Evolutionary conservation across 805 yeast species (phyloP), one percentile per base, ranked within the genome.

Genomic region (Ascoidea asiatica): DNA sequence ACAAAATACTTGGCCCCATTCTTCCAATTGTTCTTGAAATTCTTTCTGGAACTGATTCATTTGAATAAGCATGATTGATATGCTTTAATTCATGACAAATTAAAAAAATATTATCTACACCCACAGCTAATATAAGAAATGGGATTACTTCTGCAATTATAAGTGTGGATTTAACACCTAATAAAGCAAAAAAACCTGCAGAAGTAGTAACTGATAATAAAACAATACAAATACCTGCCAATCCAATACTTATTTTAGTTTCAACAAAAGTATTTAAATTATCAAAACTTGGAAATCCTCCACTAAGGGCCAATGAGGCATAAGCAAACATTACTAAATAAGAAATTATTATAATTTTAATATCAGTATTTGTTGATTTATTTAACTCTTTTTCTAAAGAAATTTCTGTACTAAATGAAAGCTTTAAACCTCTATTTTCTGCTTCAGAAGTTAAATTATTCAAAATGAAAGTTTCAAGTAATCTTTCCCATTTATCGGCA

Each of bases 81-180:
- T 69, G 62, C 39, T 78, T 74, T 41, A 85, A 66, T 55, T 88
- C 95, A 57, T 89, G 89, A 1, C 87, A 81, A 19, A 90, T 75
- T 51, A 90, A 65, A 56, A 89, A 92, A 21, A 90, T 84, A 58
- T 90, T 90, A 62, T 90, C 98, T 21, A 90, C 87, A n/a, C 98
- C 98, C 45, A 90, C 80, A 0, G 98, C 98, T 46, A 90, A 67
- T 13, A 90, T 83, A 54, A 90, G 66, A 56, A 90, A 90, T 7
- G 97, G 97, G 33, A 90, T 90, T 5, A 90, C 98, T 59, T 92
- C 97, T 2, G 97, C 97, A 46, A 90, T 87, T 51, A 90, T 89
- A 39, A 90, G 66, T 0, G 97, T 90, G 0, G 95, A 84, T 55
- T 84, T 86, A 42, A 89, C 62, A 0, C 92, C 94, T n/a, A 83